phyloP scores from a whole-genome alignment of 2,329 filamentous ascomycete species.

The Colletotrichum eremochloae region DNA sequence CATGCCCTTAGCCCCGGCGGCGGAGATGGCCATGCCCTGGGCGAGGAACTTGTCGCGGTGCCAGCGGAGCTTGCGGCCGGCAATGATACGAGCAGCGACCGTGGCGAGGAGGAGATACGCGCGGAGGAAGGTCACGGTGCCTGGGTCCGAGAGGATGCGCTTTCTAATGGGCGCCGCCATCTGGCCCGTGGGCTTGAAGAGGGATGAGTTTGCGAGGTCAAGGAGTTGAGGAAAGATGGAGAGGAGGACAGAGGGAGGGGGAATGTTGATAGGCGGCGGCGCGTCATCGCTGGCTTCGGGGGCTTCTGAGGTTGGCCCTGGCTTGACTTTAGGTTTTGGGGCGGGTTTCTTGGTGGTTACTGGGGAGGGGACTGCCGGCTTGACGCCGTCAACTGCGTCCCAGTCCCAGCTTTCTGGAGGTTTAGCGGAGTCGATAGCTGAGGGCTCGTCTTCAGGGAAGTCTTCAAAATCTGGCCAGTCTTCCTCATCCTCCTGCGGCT shows the following conservation, averaged over 20 bases:
- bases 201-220: conserved; percentile 70
- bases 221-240: conserved; percentile 81
- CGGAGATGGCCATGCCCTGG: conserved; percentile 90
- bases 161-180: conserved; percentile 68
- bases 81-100: conserved; percentile 84
- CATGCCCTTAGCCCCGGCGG: conserved; percentile 85
- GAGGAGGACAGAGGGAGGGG: conserved; percentile 87
- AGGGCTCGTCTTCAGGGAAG: conserved; percentile 48
- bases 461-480: conserved; percentile 68
- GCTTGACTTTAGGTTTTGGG: conserved; percentile 4
- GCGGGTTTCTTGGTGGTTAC: conserved; percentile 4
- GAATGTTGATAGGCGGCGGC: conserved; percentile 85
- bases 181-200: conserved; percentile 76
- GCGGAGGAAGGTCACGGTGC: conserved; percentile 72
- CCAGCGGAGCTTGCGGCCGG: conserved; percentile 89
- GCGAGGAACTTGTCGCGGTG: conserved; percentile 87
- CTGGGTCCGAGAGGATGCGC: conserved; percentile 72
- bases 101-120: conserved; percentile 74
- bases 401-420: conserved; percentile 62
- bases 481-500: conserved; percentile 52
- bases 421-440: conserved; percentile 42
- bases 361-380: conserved; percentile 36
- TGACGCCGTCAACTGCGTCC: conserved; percentile 57
- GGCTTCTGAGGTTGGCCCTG: neutral
- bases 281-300: conserved; percentile 49